Conservation (phyloP, 768 basidiomycete species). For the Russula sp. region DNA sequence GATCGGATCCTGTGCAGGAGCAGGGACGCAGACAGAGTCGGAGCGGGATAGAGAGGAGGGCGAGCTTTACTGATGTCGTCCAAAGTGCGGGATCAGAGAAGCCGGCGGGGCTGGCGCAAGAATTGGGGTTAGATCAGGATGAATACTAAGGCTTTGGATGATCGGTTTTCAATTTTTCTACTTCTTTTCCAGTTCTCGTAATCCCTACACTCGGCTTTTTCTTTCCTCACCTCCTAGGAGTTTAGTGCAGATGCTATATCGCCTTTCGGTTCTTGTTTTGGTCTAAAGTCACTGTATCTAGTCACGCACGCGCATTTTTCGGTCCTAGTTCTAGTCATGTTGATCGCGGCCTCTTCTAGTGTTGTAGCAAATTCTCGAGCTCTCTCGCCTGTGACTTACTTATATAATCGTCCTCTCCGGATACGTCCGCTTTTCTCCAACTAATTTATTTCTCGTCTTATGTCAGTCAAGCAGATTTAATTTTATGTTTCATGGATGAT, state of each 20-base stretch:
- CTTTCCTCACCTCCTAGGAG: slow-evolving; percentile 3
- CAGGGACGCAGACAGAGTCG: slow-evolving; percentile 1
- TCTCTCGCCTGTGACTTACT: background rate
- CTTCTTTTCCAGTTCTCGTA: background rate
- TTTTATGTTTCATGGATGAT: background rate
- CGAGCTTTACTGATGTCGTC: background rate
- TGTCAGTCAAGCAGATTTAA: background rate
- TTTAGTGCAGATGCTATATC: slow-evolving; percentile 9
- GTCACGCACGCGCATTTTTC: slow-evolving; percentile 9
- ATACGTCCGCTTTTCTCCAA: background rate
- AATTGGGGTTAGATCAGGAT: background rate
- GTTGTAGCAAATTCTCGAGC: background rate
- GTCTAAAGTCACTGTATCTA: slow-evolving; percentile 11
- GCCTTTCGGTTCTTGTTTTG: slow-evolving; percentile 4
- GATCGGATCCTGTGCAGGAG: slow-evolving; percentile 11
- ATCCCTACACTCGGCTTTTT: background rate
- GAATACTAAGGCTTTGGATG: background rate
- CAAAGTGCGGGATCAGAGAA: background rate
- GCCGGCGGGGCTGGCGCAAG: background rate
- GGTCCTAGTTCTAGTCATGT: background rate
- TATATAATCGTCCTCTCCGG: background rate
- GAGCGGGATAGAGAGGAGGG: background rate
- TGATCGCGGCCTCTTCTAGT: background rate
- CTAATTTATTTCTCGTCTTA: background rate
- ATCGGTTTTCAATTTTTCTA: background rate